Evolutionary conservation across 2,329 filamentous ascomycete genomes (phyloP).

Genomic region (Beauveria medogensis): DNA sequence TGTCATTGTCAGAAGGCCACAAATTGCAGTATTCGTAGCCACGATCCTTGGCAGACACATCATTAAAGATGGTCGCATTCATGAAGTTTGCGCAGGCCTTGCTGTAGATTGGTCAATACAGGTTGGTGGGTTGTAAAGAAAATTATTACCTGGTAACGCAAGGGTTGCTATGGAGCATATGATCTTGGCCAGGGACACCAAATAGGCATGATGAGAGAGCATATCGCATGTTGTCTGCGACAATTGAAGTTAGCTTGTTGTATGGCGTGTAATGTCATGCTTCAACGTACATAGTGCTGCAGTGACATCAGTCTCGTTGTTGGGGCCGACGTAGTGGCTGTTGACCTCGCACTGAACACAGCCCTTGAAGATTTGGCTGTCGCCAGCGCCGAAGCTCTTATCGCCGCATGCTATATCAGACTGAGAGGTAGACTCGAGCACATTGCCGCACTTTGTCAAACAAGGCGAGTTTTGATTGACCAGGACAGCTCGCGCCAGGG

Average conservation of each 20-base stretch:
- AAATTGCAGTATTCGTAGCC: constrained; percentile 46
- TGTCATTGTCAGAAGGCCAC: constrained; percentile 33
- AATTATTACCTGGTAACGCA: constrained; percentile 42
- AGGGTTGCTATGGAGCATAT: constrained; percentile 31
- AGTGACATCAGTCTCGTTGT: constrained; percentile 43
- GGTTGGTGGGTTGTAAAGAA: not conserved
- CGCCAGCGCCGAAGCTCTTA: constrained; percentile 27
- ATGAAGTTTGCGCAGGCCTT: constrained; percentile 44
- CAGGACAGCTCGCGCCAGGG: constrained; percentile 27
- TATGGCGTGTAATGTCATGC: constrained; percentile 11
- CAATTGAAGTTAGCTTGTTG: not conserved
- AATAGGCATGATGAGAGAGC: constrained; percentile 48
- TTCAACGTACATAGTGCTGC: constrained; percentile 43
- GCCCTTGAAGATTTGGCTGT: constrained; percentile 41
- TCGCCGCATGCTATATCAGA: constrained; percentile 43
- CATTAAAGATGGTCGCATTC: constrained; percentile 39
- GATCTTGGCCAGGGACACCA: constrained; percentile 35
- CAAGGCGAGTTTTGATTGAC: constrained; percentile 43
- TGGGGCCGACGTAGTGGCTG: constrained; percentile 34
- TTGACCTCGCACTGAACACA: constrained; percentile 45
- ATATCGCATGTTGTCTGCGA: constrained; percentile 25
- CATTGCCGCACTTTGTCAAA: constrained; percentile 44
- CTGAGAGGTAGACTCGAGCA: constrained; percentile 34
- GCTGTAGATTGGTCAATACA: constrained; percentile 28
- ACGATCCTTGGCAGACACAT: constrained; percentile 36